These are phyloP conservation scores for Henckelia pumila DNA, from an alignment of 257 asterid species.

Conservation along the genomic window DNA sequence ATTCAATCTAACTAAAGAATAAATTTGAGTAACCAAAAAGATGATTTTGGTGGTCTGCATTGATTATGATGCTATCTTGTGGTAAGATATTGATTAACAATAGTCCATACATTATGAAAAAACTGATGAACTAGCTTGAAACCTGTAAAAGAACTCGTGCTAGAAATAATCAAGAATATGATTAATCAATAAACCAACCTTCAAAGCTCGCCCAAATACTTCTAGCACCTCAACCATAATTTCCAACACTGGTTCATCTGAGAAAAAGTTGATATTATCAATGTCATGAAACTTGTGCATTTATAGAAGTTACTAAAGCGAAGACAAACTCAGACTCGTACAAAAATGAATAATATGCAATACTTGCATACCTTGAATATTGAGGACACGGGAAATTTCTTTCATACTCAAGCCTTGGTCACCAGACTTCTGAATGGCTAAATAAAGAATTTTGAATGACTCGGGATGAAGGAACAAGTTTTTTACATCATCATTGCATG, in stretches of 20 bases:
- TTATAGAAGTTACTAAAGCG: conserved; percentile 1
- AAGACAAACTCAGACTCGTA: conserved; percentile 4
- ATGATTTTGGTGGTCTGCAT: background rate
- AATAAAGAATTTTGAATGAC: conserved; percentile 59
- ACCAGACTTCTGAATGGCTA: conserved; percentile 82
- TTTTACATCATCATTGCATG: conserved; percentile 41
- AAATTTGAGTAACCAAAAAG: background rate
- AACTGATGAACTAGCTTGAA: conserved; percentile 6
- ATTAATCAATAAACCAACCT: conserved; percentile 46
- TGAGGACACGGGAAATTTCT: conserved; percentile 54
- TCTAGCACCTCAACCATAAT: conserved; percentile 70
- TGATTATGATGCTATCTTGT: background rate
- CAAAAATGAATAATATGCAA: conserved; percentile 24
- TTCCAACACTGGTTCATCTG: conserved; percentile 62
- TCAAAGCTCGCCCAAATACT: conserved; percentile 70
- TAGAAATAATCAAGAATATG: conserved; percentile 2
- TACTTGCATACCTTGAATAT: conserved; percentile 48
- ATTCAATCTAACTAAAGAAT: background rate
- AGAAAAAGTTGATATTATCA: conserved; percentile 29
- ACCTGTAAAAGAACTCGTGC: conserved; percentile 14
- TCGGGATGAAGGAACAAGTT: conserved; percentile 40
- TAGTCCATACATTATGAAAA: conserved; percentile 1
- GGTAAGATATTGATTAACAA: background rate
- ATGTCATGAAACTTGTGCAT: conserved; percentile 20
- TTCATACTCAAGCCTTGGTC: conserved; percentile 87